phyloP scores from a whole-genome alignment of 2,329 filamentous ascomycete species.

The Aotearoamyces nothofagi region DNA sequence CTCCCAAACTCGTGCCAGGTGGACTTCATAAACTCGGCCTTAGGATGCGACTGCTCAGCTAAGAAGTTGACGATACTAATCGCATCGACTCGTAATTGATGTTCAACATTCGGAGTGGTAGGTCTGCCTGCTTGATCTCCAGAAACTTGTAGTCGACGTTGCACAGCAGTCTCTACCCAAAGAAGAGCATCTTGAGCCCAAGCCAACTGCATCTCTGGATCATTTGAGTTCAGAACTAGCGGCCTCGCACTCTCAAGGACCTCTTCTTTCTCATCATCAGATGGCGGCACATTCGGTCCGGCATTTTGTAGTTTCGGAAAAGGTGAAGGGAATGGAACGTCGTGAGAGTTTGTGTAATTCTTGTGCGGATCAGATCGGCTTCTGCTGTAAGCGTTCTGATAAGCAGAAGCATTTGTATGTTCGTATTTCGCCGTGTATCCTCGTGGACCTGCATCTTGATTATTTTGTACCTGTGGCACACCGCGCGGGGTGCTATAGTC shows the following conservation, averaged over 20 bases:
- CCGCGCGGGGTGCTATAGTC: slow-evolving; percentile 3
- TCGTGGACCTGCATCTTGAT: slow-evolving; percentile 8
- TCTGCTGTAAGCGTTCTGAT: slow-evolving; percentile 18
- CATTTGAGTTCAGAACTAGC: slow-evolving; percentile 79
- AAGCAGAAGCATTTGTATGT: slow-evolving; percentile 18
- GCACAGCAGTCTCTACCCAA: slow-evolving; percentile 72
- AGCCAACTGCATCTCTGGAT: slow-evolving; percentile 89
- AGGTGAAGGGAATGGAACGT: slow-evolving; percentile 60
- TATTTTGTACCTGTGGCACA: slow-evolving; percentile 2
- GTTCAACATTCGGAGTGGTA: slow-evolving; percentile 73
- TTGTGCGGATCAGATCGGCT: too few relatives aligned
- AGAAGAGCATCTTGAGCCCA: slow-evolving; percentile 90
- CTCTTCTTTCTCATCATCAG: slow-evolving; percentile 86
- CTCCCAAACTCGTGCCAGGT: slow-evolving; percentile 99
- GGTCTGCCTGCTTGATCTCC: slow-evolving; percentile 38
- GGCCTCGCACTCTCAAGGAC: slow-evolving; percentile 74
- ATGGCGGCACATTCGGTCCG: slow-evolving; percentile 79
- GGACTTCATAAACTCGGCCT: slow-evolving; percentile 83
- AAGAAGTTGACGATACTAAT: slow-evolving; percentile 86
- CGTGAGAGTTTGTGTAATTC: too few relatives aligned
- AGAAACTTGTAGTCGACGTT: slow-evolving; percentile 27
- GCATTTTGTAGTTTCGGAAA: slow-evolving; percentile 72
- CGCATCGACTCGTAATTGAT: slow-evolving; percentile 75
- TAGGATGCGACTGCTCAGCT: slow-evolving; percentile 80
- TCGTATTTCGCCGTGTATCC: slow-evolving; percentile 17